Evolutionary conservation across 129 eudicot genomes (phyloP), one percentile per base, ranked within the genome.

Genomic region (Lactuca saligna): DNA sequence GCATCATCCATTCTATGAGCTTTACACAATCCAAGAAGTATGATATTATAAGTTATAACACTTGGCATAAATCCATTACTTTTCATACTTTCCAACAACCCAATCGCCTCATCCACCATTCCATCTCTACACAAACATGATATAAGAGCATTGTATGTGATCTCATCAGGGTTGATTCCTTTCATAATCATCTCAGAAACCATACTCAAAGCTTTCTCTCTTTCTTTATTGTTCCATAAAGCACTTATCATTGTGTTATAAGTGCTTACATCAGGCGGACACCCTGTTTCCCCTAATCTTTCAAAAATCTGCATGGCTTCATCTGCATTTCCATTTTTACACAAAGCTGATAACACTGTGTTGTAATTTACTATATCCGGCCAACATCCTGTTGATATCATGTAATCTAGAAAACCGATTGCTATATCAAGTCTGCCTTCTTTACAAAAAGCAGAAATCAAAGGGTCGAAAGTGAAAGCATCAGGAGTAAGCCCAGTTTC

Each of bases 61-160:
- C 81, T 86, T 0, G 93, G 96, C 3, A 49, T 37, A 25, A 68
- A 77, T 3, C 81, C 83, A 33, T 86, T 82, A 5, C 61, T 66
- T 64, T 89, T 73, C 93, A 89, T 89, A 50, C 78, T 77, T 66
- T 68, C 71, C 16, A 86, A 70, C 55, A 89, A 73, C 78, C 59
- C 86, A n/a, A 80, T 61, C 6, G 96, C 96, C 69, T 77, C 80
- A 72, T 89, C 90, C 25, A 84, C 90, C 84, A 86, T 57, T 63
- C 93, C 83, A 14, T 83, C 88, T 82, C 93, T 78, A 63, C 93
- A 89, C 37, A 89, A 81, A 75, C 93, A 89, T 3, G 96, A 86
- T 20, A 89, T 82, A 39, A 89, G 83, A 0, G 96, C 70, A 65
- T 89, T 86, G 68, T 81, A 89, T 0, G 96, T 86, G 8, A 86